phyloP scores from a whole-genome alignment of 2,329 filamentous ascomycete genomes.

The Chalaropsis ovoidea region DNA sequence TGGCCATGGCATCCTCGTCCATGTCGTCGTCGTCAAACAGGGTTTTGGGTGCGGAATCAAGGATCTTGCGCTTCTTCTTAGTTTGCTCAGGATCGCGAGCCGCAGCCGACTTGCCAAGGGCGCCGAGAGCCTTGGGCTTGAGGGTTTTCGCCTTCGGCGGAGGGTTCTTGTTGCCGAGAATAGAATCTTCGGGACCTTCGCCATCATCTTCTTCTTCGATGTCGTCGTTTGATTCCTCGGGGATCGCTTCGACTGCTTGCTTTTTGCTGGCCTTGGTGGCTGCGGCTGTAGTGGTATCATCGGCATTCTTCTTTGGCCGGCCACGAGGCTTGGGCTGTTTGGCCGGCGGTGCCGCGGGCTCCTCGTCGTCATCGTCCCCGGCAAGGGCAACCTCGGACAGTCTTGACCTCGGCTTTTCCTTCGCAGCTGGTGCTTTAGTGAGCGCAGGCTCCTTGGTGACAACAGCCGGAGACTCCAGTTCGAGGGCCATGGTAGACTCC shows the following conservation, averaged over 20 bases:
- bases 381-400: slow-evolving; percentile 21
- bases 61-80: slow-evolving; percentile 65
- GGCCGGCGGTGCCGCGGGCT: not conserved
- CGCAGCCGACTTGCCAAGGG: slow-evolving; percentile 7
- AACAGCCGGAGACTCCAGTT: slow-evolving; percentile 18
- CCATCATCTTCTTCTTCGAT: slow-evolving; percentile 20
- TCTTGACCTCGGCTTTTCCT: slow-evolving; percentile 21
- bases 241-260: slow-evolving; percentile 6
- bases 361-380: slow-evolving; percentile 15
- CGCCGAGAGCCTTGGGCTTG: slow-evolving; percentile 19
- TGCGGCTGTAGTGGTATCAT: not conserved
- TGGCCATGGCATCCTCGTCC: slow-evolving; percentile 31
- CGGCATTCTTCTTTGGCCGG: slow-evolving; percentile 21
- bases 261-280: slow-evolving; percentile 7
- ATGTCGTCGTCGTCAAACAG: slow-evolving; percentile 58
- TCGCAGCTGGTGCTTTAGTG: slow-evolving; percentile 21
- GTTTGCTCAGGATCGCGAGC: slow-evolving; percentile 36
- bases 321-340: slow-evolving; percentile 19
- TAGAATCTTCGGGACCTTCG: slow-evolving; percentile 15
- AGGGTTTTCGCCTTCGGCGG: slow-evolving; percentile 24
- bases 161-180: slow-evolving; percentile 11
- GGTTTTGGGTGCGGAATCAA: slow-evolving; percentile 40
- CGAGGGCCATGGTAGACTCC: slow-evolving; percentile 19
- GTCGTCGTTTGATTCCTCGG: not conserved
- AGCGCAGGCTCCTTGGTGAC: slow-evolving; percentile 4